Evolutionary conservation across 352 stramenopile species (phyloP).

Genomic region (Phytophthora hybrid): DNA sequence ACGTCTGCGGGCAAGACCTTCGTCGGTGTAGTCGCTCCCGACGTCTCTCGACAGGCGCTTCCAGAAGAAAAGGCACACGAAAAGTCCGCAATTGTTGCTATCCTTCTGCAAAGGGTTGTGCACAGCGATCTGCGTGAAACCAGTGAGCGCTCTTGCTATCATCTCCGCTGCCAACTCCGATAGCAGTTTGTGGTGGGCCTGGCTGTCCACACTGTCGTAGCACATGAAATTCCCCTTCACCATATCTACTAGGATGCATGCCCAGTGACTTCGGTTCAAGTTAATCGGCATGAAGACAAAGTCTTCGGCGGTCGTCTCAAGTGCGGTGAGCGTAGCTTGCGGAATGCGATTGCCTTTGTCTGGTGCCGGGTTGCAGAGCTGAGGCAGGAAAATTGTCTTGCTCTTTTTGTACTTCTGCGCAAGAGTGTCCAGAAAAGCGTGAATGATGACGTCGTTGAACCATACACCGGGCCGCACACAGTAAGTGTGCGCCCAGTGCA

Average conservation of each 20-base stretch:
- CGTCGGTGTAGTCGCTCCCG: not conserved
- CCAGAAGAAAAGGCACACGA: conserved; percentile 3
- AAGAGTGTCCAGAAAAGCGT: not conserved
- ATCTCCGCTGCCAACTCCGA: conserved; percentile 3
- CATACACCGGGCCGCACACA: not conserved
- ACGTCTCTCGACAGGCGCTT: not conserved
- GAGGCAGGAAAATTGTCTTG: not conserved
- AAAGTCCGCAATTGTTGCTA: conserved; percentile 6
- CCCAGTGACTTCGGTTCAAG: conserved; percentile 7
- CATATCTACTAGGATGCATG: conserved; percentile 6
- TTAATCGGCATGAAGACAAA: conserved; percentile 10
- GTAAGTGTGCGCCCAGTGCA: too few relatives aligned
- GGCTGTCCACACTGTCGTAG: conserved; percentile 10
- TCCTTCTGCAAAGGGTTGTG: conserved; percentile 10
- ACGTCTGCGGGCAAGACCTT: not conserved
- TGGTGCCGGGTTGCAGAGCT: not conserved
- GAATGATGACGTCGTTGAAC: conserved; percentile 11
- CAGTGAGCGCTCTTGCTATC: not conserved
- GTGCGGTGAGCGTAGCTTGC: not conserved
- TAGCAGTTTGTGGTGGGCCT: not conserved
- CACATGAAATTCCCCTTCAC: not conserved
- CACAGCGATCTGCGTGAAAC: conserved; percentile 2
- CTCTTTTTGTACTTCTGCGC: not conserved
- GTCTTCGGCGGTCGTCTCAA: conserved; percentile 1
- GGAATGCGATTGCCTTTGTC: not conserved